A percentile compares a stretch with the other conserved stretches of the same genome.
Conservation (phyloP, 1,284 basidiomycete species). For the Irpex lacteus region DNA sequence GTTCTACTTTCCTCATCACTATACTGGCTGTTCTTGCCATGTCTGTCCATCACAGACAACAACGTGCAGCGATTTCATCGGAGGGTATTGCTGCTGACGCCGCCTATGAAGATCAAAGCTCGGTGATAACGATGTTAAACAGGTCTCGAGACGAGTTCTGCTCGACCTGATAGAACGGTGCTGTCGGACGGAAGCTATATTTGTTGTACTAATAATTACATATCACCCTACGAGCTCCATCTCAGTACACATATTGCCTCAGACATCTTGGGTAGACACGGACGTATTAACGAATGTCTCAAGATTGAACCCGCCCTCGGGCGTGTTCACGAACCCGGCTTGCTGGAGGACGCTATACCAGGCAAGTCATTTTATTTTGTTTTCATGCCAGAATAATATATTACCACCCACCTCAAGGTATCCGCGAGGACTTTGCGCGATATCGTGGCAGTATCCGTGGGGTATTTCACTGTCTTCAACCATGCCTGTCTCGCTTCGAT, state of each 20-base stretch:
- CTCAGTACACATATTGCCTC: background rate
- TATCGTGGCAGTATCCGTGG: conserved; percentile 62
- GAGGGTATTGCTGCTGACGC: no score
- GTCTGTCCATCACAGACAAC: no score
- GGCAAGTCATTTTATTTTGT: background rate
- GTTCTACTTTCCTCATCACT: no score
- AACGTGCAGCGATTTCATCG: no score
- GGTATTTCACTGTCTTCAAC: conserved; percentile 79
- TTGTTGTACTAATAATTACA: no score
- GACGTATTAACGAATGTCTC: conserved; percentile 60
- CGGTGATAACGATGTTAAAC: no score
- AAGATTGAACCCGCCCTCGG: conserved; percentile 57
- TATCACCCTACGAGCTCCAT: no score
- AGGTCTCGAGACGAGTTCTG: no score
- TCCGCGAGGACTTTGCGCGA: conserved; percentile 61
- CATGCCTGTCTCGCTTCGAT: conserved; percentile 51
- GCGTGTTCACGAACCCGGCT: conserved; percentile 69
- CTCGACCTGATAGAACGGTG: no score
- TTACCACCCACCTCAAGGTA: conserved; percentile 60
- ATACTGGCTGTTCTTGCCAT: no score
- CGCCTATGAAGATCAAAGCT: no score
- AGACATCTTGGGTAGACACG: conserved; percentile 31
- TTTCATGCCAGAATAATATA: background rate
- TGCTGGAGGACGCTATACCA: conserved; percentile 62
- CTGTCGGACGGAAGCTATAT: no score